These are phyloP conservation scores for Parasitella parasitica DNA, from an alignment of 371 early-diverging fungal species.

Conservation along the genomic window DNA sequence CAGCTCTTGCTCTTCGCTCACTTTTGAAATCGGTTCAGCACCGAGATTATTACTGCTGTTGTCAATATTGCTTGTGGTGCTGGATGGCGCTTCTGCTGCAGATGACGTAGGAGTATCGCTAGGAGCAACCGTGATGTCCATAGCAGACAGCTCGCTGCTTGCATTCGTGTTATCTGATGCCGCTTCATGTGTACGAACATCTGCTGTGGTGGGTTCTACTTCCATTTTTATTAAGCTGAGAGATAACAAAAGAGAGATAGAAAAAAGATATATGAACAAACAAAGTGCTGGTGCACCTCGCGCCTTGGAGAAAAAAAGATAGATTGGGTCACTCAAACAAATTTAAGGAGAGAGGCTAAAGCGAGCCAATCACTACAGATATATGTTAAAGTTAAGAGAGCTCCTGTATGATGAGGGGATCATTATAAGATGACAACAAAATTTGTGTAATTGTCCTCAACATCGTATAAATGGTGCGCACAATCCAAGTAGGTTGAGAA, in stretches of 20 bases:
- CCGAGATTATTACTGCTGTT: slow-evolving; percentile 1
- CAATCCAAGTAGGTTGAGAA: neutral
- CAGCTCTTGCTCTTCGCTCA: slow-evolving; percentile 46
- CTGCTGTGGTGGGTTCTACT: neutral
- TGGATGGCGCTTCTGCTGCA: neutral
- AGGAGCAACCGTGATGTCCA: neutral
- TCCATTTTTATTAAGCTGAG: neutral
- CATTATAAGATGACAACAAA: neutral
- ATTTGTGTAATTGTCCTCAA: neutral
- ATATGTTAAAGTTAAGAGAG: neutral
- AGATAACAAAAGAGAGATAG: neutral
- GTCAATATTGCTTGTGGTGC: neutral
- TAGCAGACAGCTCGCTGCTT: neutral
- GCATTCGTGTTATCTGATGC: neutral
- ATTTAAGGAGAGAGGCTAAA: neutral
- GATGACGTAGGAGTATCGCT: neutral
- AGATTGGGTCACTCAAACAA: neutral
- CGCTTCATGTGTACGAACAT: neutral
- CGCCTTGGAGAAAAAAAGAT: neutral
- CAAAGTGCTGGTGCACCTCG: neutral
- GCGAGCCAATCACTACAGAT: neutral
- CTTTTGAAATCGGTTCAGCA: neutral
- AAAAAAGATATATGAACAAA: neutral
- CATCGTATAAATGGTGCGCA: neutral
- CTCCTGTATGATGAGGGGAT: neutral